Percentiles rank a stretch among this genome's conserved stretches.
These are phyloP conservation scores for Blumeria graminis DNA, from an alignment of 2,329 filamentous ascomycete species.

Conservation along the genomic window DNA sequence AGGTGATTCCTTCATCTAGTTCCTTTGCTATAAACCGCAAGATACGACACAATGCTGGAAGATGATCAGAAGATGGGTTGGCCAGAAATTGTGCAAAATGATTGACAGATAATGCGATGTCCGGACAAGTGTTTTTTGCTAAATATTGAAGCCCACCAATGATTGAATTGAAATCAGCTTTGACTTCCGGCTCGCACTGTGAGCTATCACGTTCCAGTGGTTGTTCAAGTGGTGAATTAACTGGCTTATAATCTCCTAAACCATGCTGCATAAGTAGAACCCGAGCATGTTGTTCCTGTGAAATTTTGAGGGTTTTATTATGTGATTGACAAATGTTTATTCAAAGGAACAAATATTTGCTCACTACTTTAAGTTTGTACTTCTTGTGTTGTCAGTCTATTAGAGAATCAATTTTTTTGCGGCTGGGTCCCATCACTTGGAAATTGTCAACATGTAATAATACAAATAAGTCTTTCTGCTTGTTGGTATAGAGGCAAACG, in stretches of 20 bases:
- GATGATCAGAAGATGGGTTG: not conserved
- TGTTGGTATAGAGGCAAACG: not conserved
- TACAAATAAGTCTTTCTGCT: not conserved
- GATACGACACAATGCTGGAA: not conserved
- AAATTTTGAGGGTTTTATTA: not conserved
- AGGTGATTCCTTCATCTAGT: too few species aligned
- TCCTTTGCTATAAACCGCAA: too few species aligned
- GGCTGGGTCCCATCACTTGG: not conserved
- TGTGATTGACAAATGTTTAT: not conserved
- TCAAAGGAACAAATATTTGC: not conserved
- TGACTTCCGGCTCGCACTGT: not conserved
- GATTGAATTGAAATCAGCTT: not conserved
- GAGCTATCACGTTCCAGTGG: not conserved
- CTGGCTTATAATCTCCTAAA: not conserved
- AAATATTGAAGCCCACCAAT: not conserved
- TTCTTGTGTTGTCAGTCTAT: not conserved
- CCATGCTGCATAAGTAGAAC: not conserved
- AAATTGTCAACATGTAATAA: not conserved
- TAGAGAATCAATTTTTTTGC: not conserved
- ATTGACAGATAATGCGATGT: not conserved
- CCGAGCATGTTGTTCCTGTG: not conserved
- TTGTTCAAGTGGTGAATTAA: not conserved
- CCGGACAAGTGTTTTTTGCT: not conserved
- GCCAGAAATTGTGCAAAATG: not conserved
- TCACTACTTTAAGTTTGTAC: too few species aligned